Evolutionary conservation across 805 yeast species (phyloP), one percentile per base, ranked within the genome.

Genomic region (Pichia membranifaciens): DNA sequence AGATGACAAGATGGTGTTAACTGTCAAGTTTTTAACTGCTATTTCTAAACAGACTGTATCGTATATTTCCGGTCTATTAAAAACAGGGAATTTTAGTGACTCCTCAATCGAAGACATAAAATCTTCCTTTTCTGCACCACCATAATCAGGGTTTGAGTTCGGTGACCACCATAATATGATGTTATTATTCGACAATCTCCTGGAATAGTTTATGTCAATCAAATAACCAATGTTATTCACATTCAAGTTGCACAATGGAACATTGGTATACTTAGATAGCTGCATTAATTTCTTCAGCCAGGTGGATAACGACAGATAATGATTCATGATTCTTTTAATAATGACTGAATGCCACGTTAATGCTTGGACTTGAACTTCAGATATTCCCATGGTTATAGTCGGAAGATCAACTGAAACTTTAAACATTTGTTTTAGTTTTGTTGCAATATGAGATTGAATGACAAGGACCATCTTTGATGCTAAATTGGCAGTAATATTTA

Each of bases 141-240:
- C 97, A 58, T 78, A 82, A 58, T 88, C 96, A 0, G 96, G 91
- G 39, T 75, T 65, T 0, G 91, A 85, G 17, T 73, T 72, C 3
- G 82, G 78, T 0, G 96, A 86, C 98, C 99, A 93, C 98, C 99
- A 93, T 28, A 95, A 68, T 5, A 91, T 83, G 36, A 86, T 76
- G 50, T 81, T 78, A 41, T 78, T 76, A 41, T 79, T 73, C 17
- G 70, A 70, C 47, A 93, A 72, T 44, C 81, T 73, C 57, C 99
- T 73, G 0, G 98, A 95, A 63, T 87, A 93, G 47, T 81, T 81
- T 37, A 91, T 75, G 64, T 93, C 99, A 50, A 91, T 84, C 56
- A 89, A 69, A 56, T 79, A 86, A 0, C 86, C 82, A 65, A 82
- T 72, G 53, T 87, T 84, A 49, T 85, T 91, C n/a, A 81, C 72